phyloP scores from a whole-genome alignment of 345 rosid genomes.

The Citrus trifoliata region DNA sequence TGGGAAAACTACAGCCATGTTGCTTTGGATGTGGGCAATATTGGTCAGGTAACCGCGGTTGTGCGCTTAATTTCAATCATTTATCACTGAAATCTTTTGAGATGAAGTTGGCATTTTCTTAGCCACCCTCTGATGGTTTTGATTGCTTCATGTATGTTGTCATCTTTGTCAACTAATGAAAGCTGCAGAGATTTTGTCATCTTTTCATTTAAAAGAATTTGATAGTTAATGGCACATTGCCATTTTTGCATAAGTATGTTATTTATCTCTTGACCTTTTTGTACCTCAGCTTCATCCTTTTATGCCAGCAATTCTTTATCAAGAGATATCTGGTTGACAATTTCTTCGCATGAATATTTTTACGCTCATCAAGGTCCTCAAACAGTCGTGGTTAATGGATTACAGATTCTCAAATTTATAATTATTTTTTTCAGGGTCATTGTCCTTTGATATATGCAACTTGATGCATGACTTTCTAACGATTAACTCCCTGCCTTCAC shows the following conservation, averaged over 20 bases:
- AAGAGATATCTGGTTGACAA: neutral
- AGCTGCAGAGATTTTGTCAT: neutral
- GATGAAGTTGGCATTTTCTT: neutral
- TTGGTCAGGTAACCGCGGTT: constrained; percentile 58
- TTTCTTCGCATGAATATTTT: neutral
- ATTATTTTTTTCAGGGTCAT: neutral
- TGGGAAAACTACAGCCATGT: constrained; percentile 90
- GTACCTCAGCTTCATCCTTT: neutral
- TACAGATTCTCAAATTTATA: neutral
- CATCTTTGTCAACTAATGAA: neutral
- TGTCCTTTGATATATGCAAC: neutral
- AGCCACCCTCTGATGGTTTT: neutral
- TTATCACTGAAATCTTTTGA: neutral
- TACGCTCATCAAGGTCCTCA: neutral
- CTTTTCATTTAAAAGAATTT: neutral
- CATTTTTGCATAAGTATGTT: neutral
- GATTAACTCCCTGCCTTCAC: neutral
- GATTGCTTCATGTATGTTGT: neutral
- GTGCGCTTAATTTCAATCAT: constrained; percentile 16
- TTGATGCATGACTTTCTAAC: neutral
- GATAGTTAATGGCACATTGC: neutral
- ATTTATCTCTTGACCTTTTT: neutral
- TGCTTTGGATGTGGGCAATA: constrained; percentile 82
- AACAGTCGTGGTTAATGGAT: neutral
- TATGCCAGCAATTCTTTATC: neutral